A percentile compares a stretch with the other conserved stretches of the same genome.
Conservation (phyloP, 2,329 filamentous ascomycete species). For the Blastomyces emzantsi region DNA sequence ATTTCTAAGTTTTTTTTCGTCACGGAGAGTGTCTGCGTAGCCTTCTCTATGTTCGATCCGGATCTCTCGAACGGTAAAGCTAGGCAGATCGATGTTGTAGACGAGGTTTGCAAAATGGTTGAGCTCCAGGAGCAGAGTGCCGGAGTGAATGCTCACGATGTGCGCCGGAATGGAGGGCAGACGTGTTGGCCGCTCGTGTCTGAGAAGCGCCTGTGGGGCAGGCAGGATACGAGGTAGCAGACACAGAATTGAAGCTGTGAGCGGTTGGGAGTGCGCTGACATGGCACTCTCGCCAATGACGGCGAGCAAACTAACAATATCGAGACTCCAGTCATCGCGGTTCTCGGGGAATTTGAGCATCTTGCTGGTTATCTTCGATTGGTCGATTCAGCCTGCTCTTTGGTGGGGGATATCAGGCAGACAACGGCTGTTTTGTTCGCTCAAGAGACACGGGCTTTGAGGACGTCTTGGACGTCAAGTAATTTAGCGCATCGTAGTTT, state of each 20-base stretch:
- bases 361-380: neutral
- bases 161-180: conserved; percentile 48
- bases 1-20: conserved; percentile 8
- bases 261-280: conserved; percentile 48
- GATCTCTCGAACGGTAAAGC: conserved; percentile 45
- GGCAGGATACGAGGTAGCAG: conserved; percentile 53
- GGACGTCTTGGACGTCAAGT: neutral
- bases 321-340: conserved; percentile 44
- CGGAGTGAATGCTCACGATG: conserved; percentile 52
- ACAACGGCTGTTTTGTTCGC: neutral
- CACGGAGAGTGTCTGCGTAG: conserved; percentile 24
- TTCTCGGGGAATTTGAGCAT: conserved; percentile 9
- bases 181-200: conserved; percentile 46
- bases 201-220: conserved; percentile 54
- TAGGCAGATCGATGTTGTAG: conserved; percentile 42
- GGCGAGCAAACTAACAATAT: conserved; percentile 54
- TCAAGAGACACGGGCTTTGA: neutral
- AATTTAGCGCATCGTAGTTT: neutral
- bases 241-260: conserved; percentile 51
- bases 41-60: conserved; percentile 6
- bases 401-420: neutral
- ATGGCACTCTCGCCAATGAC: conserved; percentile 55
- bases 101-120: conserved; percentile 56
- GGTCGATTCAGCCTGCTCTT: neutral
- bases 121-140: conserved; percentile 46